These are phyloP conservation scores for Erigeron canadensis DNA, from an alignment of 129 eudicot genomes.

Conservation along the genomic window DNA sequence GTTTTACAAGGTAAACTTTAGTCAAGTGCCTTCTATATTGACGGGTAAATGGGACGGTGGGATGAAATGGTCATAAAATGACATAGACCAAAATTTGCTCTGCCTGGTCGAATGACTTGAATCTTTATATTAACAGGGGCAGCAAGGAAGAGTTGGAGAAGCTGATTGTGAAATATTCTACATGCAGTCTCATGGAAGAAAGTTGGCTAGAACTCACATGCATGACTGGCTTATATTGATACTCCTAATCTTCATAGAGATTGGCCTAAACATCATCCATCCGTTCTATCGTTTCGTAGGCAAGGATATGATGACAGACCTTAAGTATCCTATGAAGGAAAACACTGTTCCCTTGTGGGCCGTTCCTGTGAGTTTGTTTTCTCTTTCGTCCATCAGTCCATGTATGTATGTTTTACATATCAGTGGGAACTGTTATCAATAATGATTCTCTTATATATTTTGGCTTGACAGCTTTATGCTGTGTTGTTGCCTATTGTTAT, in stretches of 20 bases:
- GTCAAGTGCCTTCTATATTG: not conserved
- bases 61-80: too few species aligned
- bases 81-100: not conserved
- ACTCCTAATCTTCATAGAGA: conserved; percentile 53
- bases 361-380: conserved; percentile 68
- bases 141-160: conserved; percentile 47
- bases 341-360: conserved; percentile 87
- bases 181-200: conserved; percentile 58
- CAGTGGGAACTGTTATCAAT: not conserved
- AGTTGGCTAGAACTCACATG: conserved; percentile 56
- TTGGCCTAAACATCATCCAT: conserved; percentile 50
- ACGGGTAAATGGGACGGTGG: not conserved
- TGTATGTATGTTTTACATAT: not conserved
- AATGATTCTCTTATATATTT: not conserved
- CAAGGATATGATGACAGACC: conserved; percentile 70
- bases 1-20: not conserved
- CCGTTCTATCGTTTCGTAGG: conserved; percentile 84
- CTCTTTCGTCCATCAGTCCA: not conserved
- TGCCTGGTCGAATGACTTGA: not conserved
- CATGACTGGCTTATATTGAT: conserved; percentile 81
- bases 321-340: conserved; percentile 67
- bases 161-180: conserved; percentile 49
- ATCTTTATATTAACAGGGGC: conserved; percentile 26
- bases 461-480: conserved; percentile 57
- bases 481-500: conserved; percentile 65